Conservation (phyloP, 129 eudicot genomes). For the Scalesia atractyloides region DNA sequence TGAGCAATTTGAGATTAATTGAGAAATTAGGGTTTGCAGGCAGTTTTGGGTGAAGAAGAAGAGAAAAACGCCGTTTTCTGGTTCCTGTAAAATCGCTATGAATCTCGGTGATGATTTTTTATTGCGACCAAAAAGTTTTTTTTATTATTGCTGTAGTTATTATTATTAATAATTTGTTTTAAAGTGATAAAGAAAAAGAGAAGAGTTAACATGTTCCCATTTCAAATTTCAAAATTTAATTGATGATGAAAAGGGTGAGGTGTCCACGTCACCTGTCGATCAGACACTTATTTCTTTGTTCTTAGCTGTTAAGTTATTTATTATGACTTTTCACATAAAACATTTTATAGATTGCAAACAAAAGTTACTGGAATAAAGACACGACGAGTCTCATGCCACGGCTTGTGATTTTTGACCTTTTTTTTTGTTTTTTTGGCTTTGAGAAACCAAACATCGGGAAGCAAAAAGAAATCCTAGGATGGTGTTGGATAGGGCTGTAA, state of each 20-base stretch:
- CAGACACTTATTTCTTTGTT: neutral
- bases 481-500: too few species aligned
- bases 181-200: neutral
- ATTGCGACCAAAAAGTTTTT: conserved; percentile 20
- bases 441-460: too few species aligned
- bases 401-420: too few species aligned
- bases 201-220: conserved; percentile 1
- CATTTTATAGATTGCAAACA: too few species aligned
- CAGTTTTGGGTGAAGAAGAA: conserved; percentile 31
- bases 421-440: too few species aligned
- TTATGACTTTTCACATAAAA: too few species aligned
- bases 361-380: too few species aligned
- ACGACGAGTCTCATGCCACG: too few species aligned
- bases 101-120: conserved; percentile 27
- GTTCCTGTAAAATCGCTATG: conserved; percentile 44
- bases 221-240: neutral
- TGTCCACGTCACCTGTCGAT: conserved; percentile 1
- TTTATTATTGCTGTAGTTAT: neutral
- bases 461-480: too few species aligned
- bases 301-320: neutral
- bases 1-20: neutral
- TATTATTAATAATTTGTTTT: neutral
- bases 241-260: neutral
- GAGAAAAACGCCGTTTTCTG: conserved; percentile 23
- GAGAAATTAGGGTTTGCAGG: conserved; percentile 35